A percentile compares a stretch with the other conserved stretches of the same genome.
phyloP scores from a whole-genome alignment of 768 basidiomycete genomes.

The Clavaria fumosa region DNA sequence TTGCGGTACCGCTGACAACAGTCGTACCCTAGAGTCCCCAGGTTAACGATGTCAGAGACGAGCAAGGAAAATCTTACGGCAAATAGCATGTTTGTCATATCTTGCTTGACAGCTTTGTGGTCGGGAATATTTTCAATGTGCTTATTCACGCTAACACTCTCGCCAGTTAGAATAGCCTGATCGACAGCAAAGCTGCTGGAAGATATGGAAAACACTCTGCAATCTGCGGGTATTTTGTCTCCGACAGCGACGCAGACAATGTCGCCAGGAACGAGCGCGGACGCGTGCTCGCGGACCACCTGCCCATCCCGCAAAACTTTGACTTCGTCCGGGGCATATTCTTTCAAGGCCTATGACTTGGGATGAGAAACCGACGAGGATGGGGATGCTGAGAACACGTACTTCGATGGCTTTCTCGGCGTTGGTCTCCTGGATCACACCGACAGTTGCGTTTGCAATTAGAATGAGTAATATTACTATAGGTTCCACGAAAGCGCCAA shows the following conservation, averaged over 20 bases:
- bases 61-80: conserved; percentile 35
- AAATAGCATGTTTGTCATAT: conserved; percentile 95
- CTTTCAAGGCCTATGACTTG: conserved; percentile 65
- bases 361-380: too few species aligned
- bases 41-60: conserved; percentile 1
- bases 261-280: conserved; percentile 89
- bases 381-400: conserved; percentile 29
- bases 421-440: conserved; percentile 92
- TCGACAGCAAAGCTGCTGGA: conserved; percentile 92
- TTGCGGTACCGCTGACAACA: conserved; percentile 84
- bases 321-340: conserved; percentile 95
- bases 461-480: conserved; percentile 90
- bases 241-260: conserved; percentile 84
- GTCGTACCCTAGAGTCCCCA: conserved; percentile 61
- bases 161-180: conserved; percentile 94
- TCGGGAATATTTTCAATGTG: conserved; percentile 53
- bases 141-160: conserved; percentile 84
- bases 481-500: conserved; percentile 91
- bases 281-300: conserved; percentile 61
- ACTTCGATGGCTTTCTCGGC: conserved; percentile 97
- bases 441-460: conserved; percentile 92
- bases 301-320: conserved; percentile 69
- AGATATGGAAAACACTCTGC: conserved; percentile 73
- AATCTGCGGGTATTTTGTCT: conserved; percentile 92
- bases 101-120: conserved; percentile 80